These are phyloP conservation scores for Cyamopsis tetragonoloba DNA, from an alignment of 306 rosid species.

Conservation along the genomic window DNA sequence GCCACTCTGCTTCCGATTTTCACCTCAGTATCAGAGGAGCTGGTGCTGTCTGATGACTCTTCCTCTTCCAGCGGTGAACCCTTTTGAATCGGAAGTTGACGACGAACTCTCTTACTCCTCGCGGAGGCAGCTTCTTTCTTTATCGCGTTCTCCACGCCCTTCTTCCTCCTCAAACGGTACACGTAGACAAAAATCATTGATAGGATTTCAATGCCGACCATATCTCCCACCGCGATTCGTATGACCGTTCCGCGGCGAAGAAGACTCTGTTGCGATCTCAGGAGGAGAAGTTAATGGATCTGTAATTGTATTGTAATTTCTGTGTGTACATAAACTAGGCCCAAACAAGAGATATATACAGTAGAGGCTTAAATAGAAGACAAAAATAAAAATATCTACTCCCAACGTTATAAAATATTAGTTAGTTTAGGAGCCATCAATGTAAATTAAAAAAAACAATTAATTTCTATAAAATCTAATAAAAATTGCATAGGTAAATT, in stretches of 20 bases:
- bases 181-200: constrained; percentile 48
- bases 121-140: constrained; percentile 34
- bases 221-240: constrained; percentile 72
- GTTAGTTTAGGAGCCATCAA: no score
- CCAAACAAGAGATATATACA: no score
- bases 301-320: no score
- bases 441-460: no score
- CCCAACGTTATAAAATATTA: no score
- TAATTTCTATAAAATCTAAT: no score
- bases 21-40: constrained; percentile 39
- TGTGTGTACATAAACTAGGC: no score
- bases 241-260: constrained; percentile 41
- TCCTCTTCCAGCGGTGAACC: constrained; percentile 55
- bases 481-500: no score
- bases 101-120: constrained; percentile 47
- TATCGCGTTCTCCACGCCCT: constrained; percentile 5
- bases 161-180: constrained; percentile 49
- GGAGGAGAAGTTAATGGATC: no score
- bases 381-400: no score
- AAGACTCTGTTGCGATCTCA: constrained; percentile 19
- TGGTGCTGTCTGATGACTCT: constrained; percentile 32
- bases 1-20: constrained; percentile 78
- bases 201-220: constrained; percentile 45
- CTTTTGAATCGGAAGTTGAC: constrained; percentile 58
- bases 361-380: no score